Evolutionary conservation across 306 rosid genomes (phyloP).

Genomic region (Medicago truncatula): DNA sequence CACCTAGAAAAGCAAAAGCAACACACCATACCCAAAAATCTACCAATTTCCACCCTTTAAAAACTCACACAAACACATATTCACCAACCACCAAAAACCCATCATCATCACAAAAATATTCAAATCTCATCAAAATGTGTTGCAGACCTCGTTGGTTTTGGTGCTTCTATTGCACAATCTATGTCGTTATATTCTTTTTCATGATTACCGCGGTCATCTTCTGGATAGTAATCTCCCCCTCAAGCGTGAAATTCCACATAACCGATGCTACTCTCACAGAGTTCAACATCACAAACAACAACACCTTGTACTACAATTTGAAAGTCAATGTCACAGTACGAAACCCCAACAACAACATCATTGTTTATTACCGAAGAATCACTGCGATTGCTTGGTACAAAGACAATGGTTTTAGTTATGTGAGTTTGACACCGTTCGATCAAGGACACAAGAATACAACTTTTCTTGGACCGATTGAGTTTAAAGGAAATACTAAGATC

Average conservation of each 20-base stretch:
- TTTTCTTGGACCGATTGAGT: conserved; percentile 18
- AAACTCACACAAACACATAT: background rate
- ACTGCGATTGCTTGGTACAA: conserved; percentile 41
- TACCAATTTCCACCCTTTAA: background rate
- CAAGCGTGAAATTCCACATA: conserved; percentile 37
- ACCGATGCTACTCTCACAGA: conserved; percentile 39
- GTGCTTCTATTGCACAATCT: conserved; percentile 11
- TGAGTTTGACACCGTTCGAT: conserved; percentile 40
- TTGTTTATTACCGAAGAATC: conserved; percentile 40
- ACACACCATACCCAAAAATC: background rate
- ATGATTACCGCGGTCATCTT: background rate
- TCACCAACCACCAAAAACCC: background rate
- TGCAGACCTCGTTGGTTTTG: background rate
- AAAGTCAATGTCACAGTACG: conserved; percentile 40
- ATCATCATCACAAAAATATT: background rate
- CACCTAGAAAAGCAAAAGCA: conserved; percentile 6
- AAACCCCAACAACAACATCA: conserved; percentile 43
- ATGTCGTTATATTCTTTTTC: background rate
- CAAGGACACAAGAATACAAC: conserved; percentile 52
- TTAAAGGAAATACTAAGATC: conserved; percentile 28
- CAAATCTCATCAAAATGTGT: background rate
- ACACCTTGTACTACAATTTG: conserved; percentile 38
- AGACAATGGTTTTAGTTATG: conserved; percentile 1
- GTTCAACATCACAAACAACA: conserved; percentile 39
- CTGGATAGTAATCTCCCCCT: conserved; percentile 14